These are phyloP conservation scores for Cystobasidium sp. DNA, from an alignment of 1,284 basidiomycete genomes.

Conservation along the genomic window DNA sequence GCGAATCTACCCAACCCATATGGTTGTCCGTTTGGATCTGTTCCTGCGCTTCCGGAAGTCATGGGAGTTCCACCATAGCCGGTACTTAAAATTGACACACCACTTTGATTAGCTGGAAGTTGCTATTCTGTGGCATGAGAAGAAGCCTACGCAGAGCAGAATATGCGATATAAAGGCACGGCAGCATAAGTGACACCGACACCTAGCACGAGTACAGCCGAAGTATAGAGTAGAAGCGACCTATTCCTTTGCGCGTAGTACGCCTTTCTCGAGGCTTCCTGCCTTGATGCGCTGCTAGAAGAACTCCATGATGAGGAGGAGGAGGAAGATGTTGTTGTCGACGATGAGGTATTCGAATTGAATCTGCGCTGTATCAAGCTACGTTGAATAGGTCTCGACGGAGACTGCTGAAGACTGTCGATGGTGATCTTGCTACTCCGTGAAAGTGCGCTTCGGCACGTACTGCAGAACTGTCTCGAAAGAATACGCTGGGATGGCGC, in stretches of 20 bases:
- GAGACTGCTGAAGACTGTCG: background rate
- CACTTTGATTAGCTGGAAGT: background rate
- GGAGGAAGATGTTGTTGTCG: background rate
- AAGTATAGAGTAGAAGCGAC: conserved; percentile 49
- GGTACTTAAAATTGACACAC: conserved; percentile 60
- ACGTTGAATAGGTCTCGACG: background rate
- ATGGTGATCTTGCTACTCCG: conserved; percentile 16
- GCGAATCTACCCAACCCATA: conserved; percentile 46
- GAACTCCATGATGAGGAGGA: background rate
- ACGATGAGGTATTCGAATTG: conserved; percentile 4
- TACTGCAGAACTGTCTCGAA: background rate
- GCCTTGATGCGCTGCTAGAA: background rate
- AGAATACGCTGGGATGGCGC: background rate
- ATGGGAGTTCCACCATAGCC: conserved; percentile 95
- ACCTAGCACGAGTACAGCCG: conserved; percentile 68
- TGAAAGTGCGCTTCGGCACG: conserved; percentile 3
- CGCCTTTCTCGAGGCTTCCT: conserved; percentile 24
- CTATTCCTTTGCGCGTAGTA: conserved; percentile 40
- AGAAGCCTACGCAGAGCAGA: conserved; percentile 73
- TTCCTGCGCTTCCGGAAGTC: conserved; percentile 58
- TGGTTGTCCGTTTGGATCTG: conserved; percentile 12
- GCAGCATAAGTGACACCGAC: conserved; percentile 91
- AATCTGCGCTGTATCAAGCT: conserved; percentile 13
- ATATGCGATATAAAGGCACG: conserved; percentile 94
- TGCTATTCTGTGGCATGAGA: background rate